A percentile compares a stretch with the other conserved stretches of the same genome.
These are phyloP conservation scores for Amaranthus tricolor DNA, from an alignment of 179 eudicot genomes.

Conservation along the genomic window DNA sequence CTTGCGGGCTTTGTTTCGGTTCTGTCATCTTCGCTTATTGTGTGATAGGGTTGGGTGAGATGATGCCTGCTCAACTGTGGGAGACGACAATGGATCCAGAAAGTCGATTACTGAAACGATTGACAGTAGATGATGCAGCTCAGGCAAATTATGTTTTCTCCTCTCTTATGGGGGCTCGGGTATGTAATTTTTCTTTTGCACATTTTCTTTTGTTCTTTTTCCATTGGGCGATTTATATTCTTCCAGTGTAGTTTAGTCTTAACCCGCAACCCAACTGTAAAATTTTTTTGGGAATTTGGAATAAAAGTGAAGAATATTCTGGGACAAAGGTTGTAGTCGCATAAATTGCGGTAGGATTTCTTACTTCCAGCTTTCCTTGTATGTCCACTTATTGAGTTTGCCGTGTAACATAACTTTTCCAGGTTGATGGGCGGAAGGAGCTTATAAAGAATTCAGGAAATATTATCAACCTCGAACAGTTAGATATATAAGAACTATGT, in stretches of 20 bases:
- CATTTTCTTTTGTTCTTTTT: neutral
- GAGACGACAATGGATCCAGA: conserved; percentile 91
- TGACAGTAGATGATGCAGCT: conserved; percentile 83
- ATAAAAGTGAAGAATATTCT: neutral
- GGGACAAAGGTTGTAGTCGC: neutral
- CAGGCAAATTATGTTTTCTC: conserved; percentile 87
- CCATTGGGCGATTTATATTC: neutral
- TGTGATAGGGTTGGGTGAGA: conserved; percentile 85
- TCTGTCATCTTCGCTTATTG: too few relatives aligned
- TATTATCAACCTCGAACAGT: conserved; percentile 54
- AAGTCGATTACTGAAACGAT: conserved; percentile 67
- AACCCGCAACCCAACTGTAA: too few relatives aligned
- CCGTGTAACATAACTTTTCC: conserved; percentile 9
- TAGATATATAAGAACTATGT: conserved; percentile 57
- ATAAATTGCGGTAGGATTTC: neutral
- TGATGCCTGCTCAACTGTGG: conserved; percentile 96
- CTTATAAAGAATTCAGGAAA: conserved; percentile 60
- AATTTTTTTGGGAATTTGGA: neutral
- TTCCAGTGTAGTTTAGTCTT: neutral
- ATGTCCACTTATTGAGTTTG: neutral
- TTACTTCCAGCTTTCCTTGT: neutral
- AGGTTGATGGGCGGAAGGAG: conserved; percentile 88
- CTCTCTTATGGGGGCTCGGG: conserved; percentile 91
- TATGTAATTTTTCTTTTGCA: conserved; percentile 27
- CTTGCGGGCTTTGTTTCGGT: too few relatives aligned